Base-by-base conservation (phyloP, 805 yeast genomes). In the Kazachstania africana region DNA sequence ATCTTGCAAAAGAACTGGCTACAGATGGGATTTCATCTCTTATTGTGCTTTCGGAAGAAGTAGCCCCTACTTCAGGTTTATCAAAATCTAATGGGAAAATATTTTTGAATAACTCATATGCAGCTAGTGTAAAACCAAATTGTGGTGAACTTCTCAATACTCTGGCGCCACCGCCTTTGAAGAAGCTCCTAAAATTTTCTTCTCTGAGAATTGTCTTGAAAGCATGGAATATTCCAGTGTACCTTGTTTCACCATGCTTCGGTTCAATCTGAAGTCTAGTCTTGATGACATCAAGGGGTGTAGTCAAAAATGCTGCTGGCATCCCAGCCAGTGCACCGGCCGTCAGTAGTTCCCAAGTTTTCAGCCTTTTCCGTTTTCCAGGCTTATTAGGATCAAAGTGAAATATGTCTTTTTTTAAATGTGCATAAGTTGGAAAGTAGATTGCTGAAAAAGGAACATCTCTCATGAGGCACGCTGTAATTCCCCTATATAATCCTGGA, bases 371-470 rank as follows among this genome's bases (percentile, higher is more conserved):
- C 44, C 70, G 65, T 45, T 75, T 70, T 34, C 66, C 66, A 17
- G 72, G 67, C 48, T 71, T 72, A 29, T 61, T 53, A 4, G 94
- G 94, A 48, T 88, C 94, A 51, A 79, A 85, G 32, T 78, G 71
- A 58, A 87, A 87, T 40, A 82, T 50, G 45, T 75, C 74, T 58
- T 73, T 77, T 59, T 91, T 91, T 43, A 88, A 68, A 58, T 88
- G 94, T 24, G 95, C 94, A 60, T 88, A 88, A 5, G 96, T 75
- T 33, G 98, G 97, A 75, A 88, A 88, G 63, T 88, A 88, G 42
- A 88, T 88, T 24, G 97, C 95, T 24, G 93, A 78, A 59, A 88
- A 88, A 27, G 97, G 97, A 24, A 88, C 94, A 59, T 88, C 98
- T 59, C 98, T 76, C 54, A 84, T 62, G 46, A 91, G 56, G 61